A percentile compares a stretch with the other conserved stretches of the same genome.
Conservation (phyloP, 352 stramenopile genomes). For the Globisporangium lucens region DNA sequence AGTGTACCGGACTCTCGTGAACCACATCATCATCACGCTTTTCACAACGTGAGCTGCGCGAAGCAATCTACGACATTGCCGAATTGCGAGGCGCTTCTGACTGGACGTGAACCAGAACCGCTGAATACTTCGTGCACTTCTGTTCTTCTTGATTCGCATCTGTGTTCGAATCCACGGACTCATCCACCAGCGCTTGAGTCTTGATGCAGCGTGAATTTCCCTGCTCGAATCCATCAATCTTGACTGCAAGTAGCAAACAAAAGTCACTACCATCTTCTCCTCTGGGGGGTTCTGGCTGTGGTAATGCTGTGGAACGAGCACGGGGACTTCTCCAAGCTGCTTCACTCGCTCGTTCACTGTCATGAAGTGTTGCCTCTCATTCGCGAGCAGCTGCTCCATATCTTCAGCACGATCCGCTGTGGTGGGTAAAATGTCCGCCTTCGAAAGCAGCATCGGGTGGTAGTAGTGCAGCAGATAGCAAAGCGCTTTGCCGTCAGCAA, state of each 20-base stretch:
- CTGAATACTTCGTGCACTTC: constrained; percentile 56
- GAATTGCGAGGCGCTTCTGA: constrained; percentile 63
- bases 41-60: constrained; percentile 58
- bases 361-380: constrained; percentile 83
- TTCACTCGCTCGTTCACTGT: constrained; percentile 88
- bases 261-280: constrained; percentile 94
- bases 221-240: constrained; percentile 92
- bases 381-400: constrained; percentile 41
- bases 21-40: constrained; percentile 28
- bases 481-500: constrained; percentile 91
- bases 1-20: constrained; percentile 24
- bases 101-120: constrained; percentile 83
- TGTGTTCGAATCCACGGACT: constrained; percentile 47
- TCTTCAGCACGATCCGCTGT: constrained; percentile 29
- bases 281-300: constrained; percentile 89
- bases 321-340: constrained; percentile 91
- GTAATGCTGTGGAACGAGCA: constrained; percentile 83
- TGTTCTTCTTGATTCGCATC: constrained; percentile 59
- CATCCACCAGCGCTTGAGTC: constrained; percentile 86
- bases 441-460: constrained; percentile 88
- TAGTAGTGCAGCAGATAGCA: constrained; percentile 97
- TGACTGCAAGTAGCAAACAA: constrained; percentile 93
- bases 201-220: constrained; percentile 89
- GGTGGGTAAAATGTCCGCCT: constrained; percentile 53
- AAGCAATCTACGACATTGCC: constrained; percentile 62